These are phyloP conservation scores for Diaporthe citrichinensis DNA, from an alignment of 2,329 filamentous ascomycete species.

Conservation along the genomic window DNA sequence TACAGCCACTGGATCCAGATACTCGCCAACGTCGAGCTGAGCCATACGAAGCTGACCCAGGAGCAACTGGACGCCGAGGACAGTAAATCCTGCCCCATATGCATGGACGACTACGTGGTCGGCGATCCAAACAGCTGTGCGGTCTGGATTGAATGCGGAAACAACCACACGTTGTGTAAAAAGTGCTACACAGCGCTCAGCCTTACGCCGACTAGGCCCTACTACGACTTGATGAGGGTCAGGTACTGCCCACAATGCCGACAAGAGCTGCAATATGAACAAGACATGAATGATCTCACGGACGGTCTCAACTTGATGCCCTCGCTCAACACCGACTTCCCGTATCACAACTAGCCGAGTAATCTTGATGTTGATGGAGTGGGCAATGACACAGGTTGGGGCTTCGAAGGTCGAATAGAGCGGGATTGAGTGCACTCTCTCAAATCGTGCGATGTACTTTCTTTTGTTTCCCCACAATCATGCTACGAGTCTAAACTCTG, in stretches of 20 bases:
- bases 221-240: fast-evolving
- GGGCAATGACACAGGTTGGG: neutral
- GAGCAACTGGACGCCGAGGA: neutral
- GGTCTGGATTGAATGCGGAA: neutral
- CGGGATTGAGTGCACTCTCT: neutral
- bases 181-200: constrained; percentile 11
- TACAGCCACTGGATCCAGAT: neutral
- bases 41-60: neutral
- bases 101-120: neutral
- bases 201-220: constrained; percentile 8
- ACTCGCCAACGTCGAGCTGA: neutral
- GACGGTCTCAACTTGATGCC: neutral
- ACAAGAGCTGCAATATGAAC: neutral
- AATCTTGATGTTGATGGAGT: too few relatives aligned
- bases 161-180: neutral
- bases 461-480: neutral
- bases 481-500: too few relatives aligned
- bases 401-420: neutral
- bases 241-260: neutral
- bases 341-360: neutral
- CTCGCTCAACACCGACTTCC: neutral
- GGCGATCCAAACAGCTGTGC: neutral
- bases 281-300: neutral
- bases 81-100: neutral
- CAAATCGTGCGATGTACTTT: neutral